Conservation (phyloP, 371 early-diverging fungal genomes). For the Mycotypha africana region DNA sequence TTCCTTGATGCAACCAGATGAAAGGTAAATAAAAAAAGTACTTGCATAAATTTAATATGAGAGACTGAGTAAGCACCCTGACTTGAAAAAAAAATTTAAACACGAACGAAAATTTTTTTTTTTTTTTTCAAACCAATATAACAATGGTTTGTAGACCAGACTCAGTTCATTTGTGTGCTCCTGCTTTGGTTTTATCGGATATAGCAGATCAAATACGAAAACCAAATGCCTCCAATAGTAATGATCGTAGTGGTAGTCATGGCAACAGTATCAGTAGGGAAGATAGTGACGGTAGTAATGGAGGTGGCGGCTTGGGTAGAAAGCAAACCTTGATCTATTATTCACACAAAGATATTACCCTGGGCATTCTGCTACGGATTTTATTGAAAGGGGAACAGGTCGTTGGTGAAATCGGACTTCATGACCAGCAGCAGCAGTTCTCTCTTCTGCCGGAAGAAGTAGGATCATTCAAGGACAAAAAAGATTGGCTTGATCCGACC, state of each 20-base stretch:
- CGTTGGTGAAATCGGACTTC: constrained; percentile 42
- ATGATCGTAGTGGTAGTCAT: constrained; percentile 12
- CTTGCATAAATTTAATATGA: too few relatives aligned
- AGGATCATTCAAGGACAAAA: constrained; percentile 6
- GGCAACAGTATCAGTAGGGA: too few relatives aligned
- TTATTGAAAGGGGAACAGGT: constrained; percentile 34
- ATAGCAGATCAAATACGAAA: constrained; percentile 19
- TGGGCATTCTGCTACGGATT: constrained; percentile 34
- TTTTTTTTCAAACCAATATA: background rate
- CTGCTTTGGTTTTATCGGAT: constrained; percentile 33
- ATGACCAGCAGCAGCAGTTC: too few relatives aligned
- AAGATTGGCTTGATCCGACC: constrained; percentile 20
- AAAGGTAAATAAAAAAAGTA: constrained; percentile 35
- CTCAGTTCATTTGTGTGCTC: constrained; percentile 43
- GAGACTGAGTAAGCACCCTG: too few relatives aligned
- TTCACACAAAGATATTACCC: constrained; percentile 36
- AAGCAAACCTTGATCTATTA: constrained; percentile 33
- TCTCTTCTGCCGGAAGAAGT: constrained; percentile 14
- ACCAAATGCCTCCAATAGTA: too few relatives aligned
- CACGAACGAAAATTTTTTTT: background rate
- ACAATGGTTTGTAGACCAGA: too few relatives aligned
- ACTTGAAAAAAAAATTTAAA: background rate
- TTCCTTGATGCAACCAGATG: constrained; percentile 23
- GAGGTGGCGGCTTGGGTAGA: constrained; percentile 26
- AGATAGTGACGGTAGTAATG: constrained; percentile 4